Evolutionary conservation across 441 rosid species (phyloP).

Genomic region (Breynia disticha): DNA sequence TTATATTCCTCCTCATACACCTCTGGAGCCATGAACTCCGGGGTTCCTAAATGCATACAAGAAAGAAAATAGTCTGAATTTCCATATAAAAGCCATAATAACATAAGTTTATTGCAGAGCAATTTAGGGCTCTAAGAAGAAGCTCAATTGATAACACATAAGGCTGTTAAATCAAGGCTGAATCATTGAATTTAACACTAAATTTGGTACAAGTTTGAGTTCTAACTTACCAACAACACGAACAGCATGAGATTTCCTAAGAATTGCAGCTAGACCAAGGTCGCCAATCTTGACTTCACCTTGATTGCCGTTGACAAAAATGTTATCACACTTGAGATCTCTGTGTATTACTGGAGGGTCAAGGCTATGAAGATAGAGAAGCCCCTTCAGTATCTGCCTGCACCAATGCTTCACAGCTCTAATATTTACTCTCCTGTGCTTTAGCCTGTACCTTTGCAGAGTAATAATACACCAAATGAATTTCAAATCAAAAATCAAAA

Average conservation of each 20-base stretch:
- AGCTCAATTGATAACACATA: too few species aligned
- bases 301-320: constrained; percentile 89
- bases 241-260: constrained; percentile 69
- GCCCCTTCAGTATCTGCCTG: constrained; percentile 87
- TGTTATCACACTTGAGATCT: constrained; percentile 95
- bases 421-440: constrained; percentile 80
- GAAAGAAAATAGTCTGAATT: background rate
- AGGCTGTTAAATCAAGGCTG: too few species aligned
- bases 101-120: too few species aligned
- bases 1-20: constrained; percentile 88
- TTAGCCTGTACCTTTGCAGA: constrained; percentile 59
- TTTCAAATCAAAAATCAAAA: constrained; percentile 5
- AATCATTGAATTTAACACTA: background rate
- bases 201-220: background rate
- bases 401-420: constrained; percentile 99
- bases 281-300: constrained; percentile 97
- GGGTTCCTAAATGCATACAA: constrained; percentile 51
- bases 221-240: constrained; percentile 68
- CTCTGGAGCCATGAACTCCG: constrained; percentile 99
- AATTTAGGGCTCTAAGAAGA: too few species aligned
- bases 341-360: constrained; percentile 93
- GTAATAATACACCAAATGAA: constrained; percentile 4
- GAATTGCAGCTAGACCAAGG: constrained; percentile 93
- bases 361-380: constrained; percentile 70
- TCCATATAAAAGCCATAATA: too few species aligned